A percentile compares a stretch with the other conserved stretches of the same genome.
Conservation (phyloP, 495 filamentous ascomycete species). For the Neurospora tetrasperma region DNA sequence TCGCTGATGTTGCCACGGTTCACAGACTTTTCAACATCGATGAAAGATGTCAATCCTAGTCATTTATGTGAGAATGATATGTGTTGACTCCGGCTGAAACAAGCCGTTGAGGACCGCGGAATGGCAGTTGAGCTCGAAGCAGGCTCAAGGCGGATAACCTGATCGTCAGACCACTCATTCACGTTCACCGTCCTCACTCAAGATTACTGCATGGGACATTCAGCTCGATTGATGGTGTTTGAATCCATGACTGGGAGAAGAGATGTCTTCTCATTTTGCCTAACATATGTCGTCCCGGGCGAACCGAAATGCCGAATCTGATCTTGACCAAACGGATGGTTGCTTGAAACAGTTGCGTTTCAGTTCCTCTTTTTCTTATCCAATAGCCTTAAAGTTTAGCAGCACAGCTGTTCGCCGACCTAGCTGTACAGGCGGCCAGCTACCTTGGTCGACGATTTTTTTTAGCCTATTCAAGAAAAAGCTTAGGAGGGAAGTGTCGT, state of each 20-base stretch:
- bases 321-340: background rate
- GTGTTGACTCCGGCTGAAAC: background rate
- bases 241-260: background rate
- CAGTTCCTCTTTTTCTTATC: background rate
- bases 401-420: background rate
- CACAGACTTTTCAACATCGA: background rate
- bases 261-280: background rate
- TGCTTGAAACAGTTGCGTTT: background rate
- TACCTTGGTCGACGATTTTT: background rate
- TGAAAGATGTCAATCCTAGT: background rate
- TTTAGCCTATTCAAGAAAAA: background rate
- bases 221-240: background rate
- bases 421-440: background rate
- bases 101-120: background rate
- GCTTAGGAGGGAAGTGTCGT: background rate
- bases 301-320: too few relatives aligned
- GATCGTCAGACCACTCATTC: background rate
- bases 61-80: background rate
- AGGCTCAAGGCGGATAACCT: background rate
- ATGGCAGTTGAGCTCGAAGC: background rate
- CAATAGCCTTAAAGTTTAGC: too few relatives aligned
- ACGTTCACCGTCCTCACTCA: too few relatives aligned
- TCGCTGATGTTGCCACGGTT: background rate
- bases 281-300: background rate
- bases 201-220: background rate